Evolutionary conservation across 768 basidiomycete species (phyloP).

Genomic region (Symmetrospora coprosmae): DNA sequence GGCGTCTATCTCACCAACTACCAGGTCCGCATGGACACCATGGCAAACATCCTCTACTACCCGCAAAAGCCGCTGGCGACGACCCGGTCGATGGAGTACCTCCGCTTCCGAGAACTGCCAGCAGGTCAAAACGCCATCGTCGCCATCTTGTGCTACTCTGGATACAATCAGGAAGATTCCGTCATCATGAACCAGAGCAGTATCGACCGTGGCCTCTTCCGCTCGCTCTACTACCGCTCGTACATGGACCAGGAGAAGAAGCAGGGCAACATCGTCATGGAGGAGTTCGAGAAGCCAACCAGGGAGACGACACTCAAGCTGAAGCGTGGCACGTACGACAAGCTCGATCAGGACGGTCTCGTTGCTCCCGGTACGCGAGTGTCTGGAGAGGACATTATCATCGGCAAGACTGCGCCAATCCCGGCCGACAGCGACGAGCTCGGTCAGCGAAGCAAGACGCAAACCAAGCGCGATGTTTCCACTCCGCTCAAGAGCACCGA

Average conservation of each 20-base stretch:
- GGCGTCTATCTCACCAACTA: constrained; percentile 97
- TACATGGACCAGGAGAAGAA: constrained; percentile 99
- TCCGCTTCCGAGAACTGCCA: constrained; percentile 94
- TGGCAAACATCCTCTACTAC: constrained; percentile 98
- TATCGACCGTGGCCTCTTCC: constrained; percentile 93
- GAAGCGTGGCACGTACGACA: constrained; percentile 98
- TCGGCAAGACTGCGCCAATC: constrained; percentile 95
- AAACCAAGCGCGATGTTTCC: constrained; percentile 88
- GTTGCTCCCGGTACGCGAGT: constrained; percentile 93
- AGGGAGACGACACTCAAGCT: constrained; percentile 83
- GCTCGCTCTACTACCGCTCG: constrained; percentile 94
- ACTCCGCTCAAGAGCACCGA: constrained; percentile 96
- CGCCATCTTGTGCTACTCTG: constrained; percentile 94
- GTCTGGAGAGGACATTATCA: constrained; percentile 93
- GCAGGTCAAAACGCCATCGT: constrained; percentile 99
- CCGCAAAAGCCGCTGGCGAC: constrained; percentile 98
- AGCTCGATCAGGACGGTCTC: constrained; percentile 87
- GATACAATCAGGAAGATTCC: constrained; percentile 99
- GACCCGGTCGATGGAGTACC: constrained; percentile 97
- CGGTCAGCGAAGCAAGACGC: constrained; percentile 82
- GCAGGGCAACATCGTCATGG: constrained; percentile 74
- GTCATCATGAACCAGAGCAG: constrained; percentile 99
- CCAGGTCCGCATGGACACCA: constrained; percentile 97
- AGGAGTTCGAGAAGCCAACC: constrained; percentile 93
- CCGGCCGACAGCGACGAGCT: constrained; percentile 94